Evolutionary conservation across 768 basidiomycete genomes (phyloP), one percentile per base, ranked within the genome.

Genomic region (Pisolithus microcarpus): DNA sequence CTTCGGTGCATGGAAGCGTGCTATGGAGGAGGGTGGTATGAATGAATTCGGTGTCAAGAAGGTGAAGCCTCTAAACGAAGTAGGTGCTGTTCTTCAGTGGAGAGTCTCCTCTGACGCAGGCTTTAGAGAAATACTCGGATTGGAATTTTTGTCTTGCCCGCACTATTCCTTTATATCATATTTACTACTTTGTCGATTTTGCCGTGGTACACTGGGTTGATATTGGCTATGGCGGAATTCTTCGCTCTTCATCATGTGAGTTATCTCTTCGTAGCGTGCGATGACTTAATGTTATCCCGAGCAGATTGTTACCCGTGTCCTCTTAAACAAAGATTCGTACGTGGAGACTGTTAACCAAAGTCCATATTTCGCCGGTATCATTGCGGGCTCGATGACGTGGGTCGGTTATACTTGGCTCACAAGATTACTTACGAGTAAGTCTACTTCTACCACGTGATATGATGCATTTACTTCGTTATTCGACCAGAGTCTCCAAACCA

Each of bases 341-440:
- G 89, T 87, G 9, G 91, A 91, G 54, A 83, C 80, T 40, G 82
- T 98, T 40, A 84, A 82, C 26, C 80, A 84, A 56, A 91, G 89
- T 50, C 94, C 94, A 0, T 96, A 98, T 69, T 94, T 97, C 60
- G 82, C 91, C 1, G 87, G 90, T 9, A 91, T 99, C 55, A 96
- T 99, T 51, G 77, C 72, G 42, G 90, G 75, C 2, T 89, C 87
- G 4, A 79, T 97, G 62, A 63, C 92, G 36, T 96, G 92, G 91
- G 90, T 95, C 7, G 74, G 78, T 3, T 91, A 80, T 50, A 80
- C 79, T 48, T 97, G 93, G 92, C 66, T 83, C 7, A 84, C 86
- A 2, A 76, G 87, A 36, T 79, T 94, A 16, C 72, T 92, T 7
- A 73, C 75, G 61, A 82, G 88, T 89, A 64, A 59, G 78, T 71